Base-by-base conservation (phyloP, 2,329 filamentous ascomycete species). In the Cercospora sesami region DNA sequence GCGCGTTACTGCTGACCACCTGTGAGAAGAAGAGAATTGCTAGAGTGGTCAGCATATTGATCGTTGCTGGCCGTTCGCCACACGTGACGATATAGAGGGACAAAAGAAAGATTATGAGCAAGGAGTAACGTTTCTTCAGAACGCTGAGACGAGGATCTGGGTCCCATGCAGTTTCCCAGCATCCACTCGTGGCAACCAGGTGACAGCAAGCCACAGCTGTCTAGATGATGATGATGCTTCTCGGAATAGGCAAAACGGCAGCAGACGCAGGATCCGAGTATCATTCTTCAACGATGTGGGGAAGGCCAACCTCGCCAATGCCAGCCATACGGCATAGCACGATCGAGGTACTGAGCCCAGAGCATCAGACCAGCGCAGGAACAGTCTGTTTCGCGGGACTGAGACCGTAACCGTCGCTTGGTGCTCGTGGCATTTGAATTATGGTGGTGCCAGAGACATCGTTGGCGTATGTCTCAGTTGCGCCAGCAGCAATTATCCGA, bases 1-100 rank as follows among this genome's bases (percentile, higher is more conserved):
- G 63, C n/a, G 58, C 65, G 31, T 59, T 51, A 21, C 55, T 66
- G 30, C 60, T 62, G 55, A 67, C 66, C 53, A 64, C 48, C 21
- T 63, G 63, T 28, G 67, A n/a, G 14, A 72, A 31, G 21, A 71
- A 53, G 18, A 65, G 48, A 10, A 61, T 28, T 30, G 36, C 63
- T 36, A 67, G 16, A 8, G 63, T 18, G n/a, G 26, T 61, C 59
- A 72, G 59, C 69, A 71, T 69, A 10, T 16, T 69, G 51, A 42
- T 21, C 9, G 60, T 39, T 33, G 26, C 42, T 51, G 23, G 12
- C 39, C 21, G n/a, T 31, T 28, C 39, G 28, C n/a, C 55, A 36
- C 28, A 14, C 55, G 55, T 36, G 31, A 28, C 36, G 36, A 14
- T 45, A 5, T 23, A 9, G 36, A 10, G 33, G 26, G 33, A 42